Base-by-base conservation (phyloP, 176 grass and related monocot genomes). In the Bothriochloa decipiens region DNA sequence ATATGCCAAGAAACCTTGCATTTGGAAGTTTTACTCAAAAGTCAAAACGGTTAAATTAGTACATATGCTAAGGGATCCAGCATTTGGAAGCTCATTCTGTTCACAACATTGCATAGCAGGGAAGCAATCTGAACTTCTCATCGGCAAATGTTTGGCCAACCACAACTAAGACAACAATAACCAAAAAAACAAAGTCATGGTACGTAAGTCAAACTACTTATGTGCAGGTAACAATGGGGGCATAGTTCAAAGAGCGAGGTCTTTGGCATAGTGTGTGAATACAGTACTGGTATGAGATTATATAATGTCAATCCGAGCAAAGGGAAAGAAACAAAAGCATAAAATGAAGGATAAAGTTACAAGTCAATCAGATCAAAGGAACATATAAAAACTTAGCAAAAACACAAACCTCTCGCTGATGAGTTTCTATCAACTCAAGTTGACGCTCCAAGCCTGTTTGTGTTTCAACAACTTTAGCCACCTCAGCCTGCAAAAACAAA, bases 351-450 rank as follows among this genome's bases (percentile, higher is more conserved):
- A 61, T 62, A 12, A 82, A 78, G 25, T 8, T 32, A 65, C 50
- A 46, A 47, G 63, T 62, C 36, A 50, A 53, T 63, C 41, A 39
- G 4, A 27, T 11, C 69, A 75, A 35, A 45, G 35, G 57, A 85
- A 4, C 69, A 42, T 80, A 32, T 36, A 81, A 41, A 68, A 55
- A 22, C 1, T 52, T 82, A 79, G 46, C 11, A 84, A 22, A 29
- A 25, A 66, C 11, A 74, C 72, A 11, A 76, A 99, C 97, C 91
- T 99, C 97, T 73, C 81, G 86, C 76, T 99, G 97, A 78, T 99
- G 97, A 74, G 97, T 99, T 90, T 99, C 97, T 80, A 94, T 96
- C 80, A 99, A 91, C 85, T 99, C 93, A 69, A 99, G 93, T 82
- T 99, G 91, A 40, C 91, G 84, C 78, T 96, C 93, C 86, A 99